A percentile compares a stretch with the other conserved stretches of the same genome.
Evolutionary conservation across 2,329 filamentous ascomycete species (phyloP).

Genomic region (Xylariomycetidae sp.): DNA sequence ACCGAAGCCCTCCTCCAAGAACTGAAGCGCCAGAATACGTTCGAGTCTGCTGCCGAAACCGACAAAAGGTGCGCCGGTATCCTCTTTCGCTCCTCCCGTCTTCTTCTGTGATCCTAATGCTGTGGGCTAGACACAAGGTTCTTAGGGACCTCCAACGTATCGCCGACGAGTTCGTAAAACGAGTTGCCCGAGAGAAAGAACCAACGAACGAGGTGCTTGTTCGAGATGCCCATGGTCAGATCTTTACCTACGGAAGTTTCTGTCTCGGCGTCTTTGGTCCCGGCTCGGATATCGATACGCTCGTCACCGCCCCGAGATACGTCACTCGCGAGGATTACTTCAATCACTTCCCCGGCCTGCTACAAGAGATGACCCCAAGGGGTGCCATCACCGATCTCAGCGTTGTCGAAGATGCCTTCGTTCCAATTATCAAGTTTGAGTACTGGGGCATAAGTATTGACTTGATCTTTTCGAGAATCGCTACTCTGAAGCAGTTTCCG

Average conservation of each 20-base stretch:
- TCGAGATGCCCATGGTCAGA: constrained; percentile 81
- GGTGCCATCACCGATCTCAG: constrained; percentile 82
- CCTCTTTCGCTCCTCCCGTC: no score
- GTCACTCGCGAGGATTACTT: constrained; percentile 91
- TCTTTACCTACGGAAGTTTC: constrained; percentile 96
- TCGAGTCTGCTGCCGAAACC: constrained; percentile 78
- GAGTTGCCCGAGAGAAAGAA: constrained; percentile 70
- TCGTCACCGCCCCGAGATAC: constrained; percentile 87
- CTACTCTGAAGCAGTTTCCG: constrained; percentile 65
- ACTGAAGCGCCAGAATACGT: constrained; percentile 84
- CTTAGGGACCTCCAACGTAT: constrained; percentile 74
- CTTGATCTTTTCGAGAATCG: constrained; percentile 78
- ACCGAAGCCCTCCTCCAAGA: constrained; percentile 80
- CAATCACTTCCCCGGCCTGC: constrained; percentile 73
- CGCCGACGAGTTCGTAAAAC: constrained; percentile 80
- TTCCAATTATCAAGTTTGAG: constrained; percentile 97
- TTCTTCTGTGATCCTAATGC: no score
- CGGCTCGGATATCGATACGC: constrained; percentile 95
- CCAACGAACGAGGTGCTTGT: constrained; percentile 70
- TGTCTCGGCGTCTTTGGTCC: constrained; percentile 90
- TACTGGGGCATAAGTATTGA: constrained; percentile 90
- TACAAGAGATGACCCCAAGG: constrained; percentile 69
- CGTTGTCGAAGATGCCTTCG: constrained; percentile 82
- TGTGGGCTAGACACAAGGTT: constrained; percentile 67
- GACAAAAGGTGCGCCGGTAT: constrained; percentile 62